phyloP scores from a whole-genome alignment of 805 yeast species.

The Vanderwaltozyma yarrowii region DNA sequence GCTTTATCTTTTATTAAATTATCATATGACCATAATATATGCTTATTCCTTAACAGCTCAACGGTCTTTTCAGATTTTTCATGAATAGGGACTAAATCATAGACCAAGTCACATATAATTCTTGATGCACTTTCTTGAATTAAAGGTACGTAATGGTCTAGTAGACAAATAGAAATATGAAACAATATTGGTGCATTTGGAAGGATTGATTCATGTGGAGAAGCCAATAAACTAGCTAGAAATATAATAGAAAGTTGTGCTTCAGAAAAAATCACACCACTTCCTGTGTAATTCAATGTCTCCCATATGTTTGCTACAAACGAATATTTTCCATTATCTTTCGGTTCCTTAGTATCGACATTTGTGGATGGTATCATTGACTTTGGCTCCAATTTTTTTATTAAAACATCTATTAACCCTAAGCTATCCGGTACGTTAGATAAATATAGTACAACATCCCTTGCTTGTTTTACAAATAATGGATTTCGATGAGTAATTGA shows the following conservation, averaged over 20 bases:
- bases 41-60: slow-evolving; percentile 43
- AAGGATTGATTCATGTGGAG: slow-evolving; percentile 52
- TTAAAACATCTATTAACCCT: slow-evolving; percentile 48
- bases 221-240: slow-evolving; percentile 66
- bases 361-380: slow-evolving; percentile 75
- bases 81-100: slow-evolving; percentile 43
- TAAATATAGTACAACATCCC: slow-evolving; percentile 73
- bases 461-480: slow-evolving; percentile 61
- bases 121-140: slow-evolving; percentile 81
- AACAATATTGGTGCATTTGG: slow-evolving; percentile 59
- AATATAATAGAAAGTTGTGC: slow-evolving; percentile 84
- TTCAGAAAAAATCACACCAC: slow-evolving; percentile 70
- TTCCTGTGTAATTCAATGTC: slow-evolving; percentile 42
- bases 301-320: slow-evolving; percentile 66
- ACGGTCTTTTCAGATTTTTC: slow-evolving; percentile 49
- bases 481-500: slow-evolving; percentile 65
- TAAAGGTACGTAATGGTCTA: slow-evolving; percentile 78
- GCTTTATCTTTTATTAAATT: slow-evolving; percentile 66
- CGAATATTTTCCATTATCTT: slow-evolving; percentile 41
- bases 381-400: slow-evolving; percentile 68
- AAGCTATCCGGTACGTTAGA: slow-evolving; percentile 44
- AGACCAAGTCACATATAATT: slow-evolving; percentile 61
- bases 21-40: slow-evolving; percentile 70
- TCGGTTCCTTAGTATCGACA: slow-evolving; percentile 25
- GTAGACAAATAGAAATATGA: slow-evolving; percentile 67